These are phyloP conservation scores for Zygotorulaspora mrakii DNA, from an alignment of 1,139 yeast species.

Conservation along the genomic window DNA sequence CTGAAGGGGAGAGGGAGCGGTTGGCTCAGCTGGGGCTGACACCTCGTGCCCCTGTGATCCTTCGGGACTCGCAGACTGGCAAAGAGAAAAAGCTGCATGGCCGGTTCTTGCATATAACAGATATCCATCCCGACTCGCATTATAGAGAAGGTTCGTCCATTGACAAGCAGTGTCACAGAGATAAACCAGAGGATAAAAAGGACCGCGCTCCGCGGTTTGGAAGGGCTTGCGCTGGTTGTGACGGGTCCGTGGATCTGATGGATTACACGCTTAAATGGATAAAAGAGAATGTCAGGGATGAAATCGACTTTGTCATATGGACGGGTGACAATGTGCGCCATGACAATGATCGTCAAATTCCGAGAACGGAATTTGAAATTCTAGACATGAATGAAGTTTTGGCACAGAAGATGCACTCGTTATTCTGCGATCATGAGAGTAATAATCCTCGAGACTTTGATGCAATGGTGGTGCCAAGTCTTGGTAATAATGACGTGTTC, in stretches of 20 bases:
- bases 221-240: conserved; percentile 70
- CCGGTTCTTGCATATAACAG: conserved; percentile 77
- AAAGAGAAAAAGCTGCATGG: conserved; percentile 47
- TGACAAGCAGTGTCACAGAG: conserved; percentile 57
- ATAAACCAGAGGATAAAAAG: conserved; percentile 32
- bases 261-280: conserved; percentile 67
- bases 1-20: conserved; percentile 13
- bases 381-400: conserved; percentile 64
- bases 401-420: conserved; percentile 49
- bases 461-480: conserved; percentile 57
- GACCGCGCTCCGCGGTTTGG: conserved; percentile 61
- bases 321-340: conserved; percentile 88
- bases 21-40: conserved; percentile 38
- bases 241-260: conserved; percentile 58
- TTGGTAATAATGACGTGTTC: conserved; percentile 85
- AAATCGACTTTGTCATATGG: conserved; percentile 83
- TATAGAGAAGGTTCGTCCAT: conserved; percentile 53
- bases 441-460: conserved; percentile 44
- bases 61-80: conserved; percentile 22
- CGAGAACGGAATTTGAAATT: conserved; percentile 68
- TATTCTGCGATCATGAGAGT: conserved; percentile 47
- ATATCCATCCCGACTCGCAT: conserved; percentile 79
- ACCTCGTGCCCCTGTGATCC: conserved; percentile 37
- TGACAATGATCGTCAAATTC: conserved; percentile 70
- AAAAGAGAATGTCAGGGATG: conserved; percentile 56